Evolutionary conservation across 148 eudicot species (phyloP), one percentile per base, ranked within the genome.

Genomic region (Linanthus parryae): DNA sequence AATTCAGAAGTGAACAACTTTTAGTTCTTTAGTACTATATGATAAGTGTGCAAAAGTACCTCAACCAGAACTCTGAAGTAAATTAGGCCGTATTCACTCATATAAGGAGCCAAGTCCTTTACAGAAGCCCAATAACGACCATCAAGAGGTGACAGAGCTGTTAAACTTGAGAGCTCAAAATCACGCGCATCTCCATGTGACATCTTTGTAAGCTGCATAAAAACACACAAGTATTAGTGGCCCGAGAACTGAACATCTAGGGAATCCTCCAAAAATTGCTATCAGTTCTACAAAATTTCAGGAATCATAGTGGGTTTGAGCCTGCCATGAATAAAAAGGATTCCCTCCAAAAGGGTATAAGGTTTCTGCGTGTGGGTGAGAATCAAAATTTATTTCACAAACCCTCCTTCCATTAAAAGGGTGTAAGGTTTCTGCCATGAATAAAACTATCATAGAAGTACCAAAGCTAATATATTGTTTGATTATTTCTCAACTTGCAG

Each of bases 11-110:
- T n/a, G n/a, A n/a, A n/a, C n/a, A n/a, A n/a, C n/a, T n/a, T n/a
- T n/a, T n/a, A n/a, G n/a, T n/a, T n/a, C n/a, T n/a, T n/a, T n/a
- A n/a, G n/a, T n/a, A n/a, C n/a, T n/a, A n/a, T n/a, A n/a, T n/a
- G n/a, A n/a, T n/a, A n/a, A 31, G 16, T n/a, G 28, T 13, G 39
- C 27, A 41, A 27, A 18, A 8, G 8, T 54, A 89, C 97, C 97
- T 89, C 94, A 18, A 89, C 90, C 13, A 85, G 31, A 62, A 82
- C 87, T 6, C 97, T 73, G 44, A 63, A 89, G 44, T 73, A 73
- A 60, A 85, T 89, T 27, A 89, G 62, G 33, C 90, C 97, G 67
- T 70, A 84, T 67, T 88, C 97, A 57, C 95, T 83, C 88, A 90
- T 62, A 70, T 68, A 90, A 6, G 83, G 81, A 55, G 88, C 74